Base-by-base conservation (phyloP, 108 stramenopile genomes). In the Conticribra weissflogii region DNA sequence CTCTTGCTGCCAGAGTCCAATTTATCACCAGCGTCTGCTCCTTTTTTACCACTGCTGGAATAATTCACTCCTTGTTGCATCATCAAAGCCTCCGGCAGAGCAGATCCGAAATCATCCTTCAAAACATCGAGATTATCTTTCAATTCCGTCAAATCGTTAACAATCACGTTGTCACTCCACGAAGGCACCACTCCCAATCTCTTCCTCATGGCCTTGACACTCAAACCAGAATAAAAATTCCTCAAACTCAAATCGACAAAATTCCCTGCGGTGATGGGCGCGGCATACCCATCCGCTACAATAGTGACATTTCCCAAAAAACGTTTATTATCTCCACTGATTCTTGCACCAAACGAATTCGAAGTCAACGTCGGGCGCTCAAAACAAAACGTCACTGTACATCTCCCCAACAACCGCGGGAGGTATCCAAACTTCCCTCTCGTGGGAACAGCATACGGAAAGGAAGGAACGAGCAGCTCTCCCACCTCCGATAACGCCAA, bases 261-360 rank as follows among this genome's bases (percentile, higher is more conserved):
- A 56, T 87, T 87, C 17, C 90, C 93, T 3, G 90, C 90, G 2
- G 93, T 88, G 19, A 94, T 89, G 15, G 93, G 93, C 27, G 93
- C 93, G 25, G 79, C 81, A 58, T 85, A 94, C 27, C 93, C 93
- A 67, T 94, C 93, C 1, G 93, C 93, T 3, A 91, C 63, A 51
- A 94, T 91, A 19, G 88, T 91, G 3, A 91, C 82, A 74, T 94
- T 88, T 22, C 93, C 93, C 31, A 94, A 64, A 44, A 81, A 45
- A 24, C 59, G 54, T 25, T 78, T 76, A 18, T 76, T 61, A 5
- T 54, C 69, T 19, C 70, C 70, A 18, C 59, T 55, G 17, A 59
- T 52, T 33, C 58, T 51, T 14, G 50, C 29, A 15, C 81, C 81
- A 59, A 73, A 73, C 23, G 62, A 48, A 5, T 52, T 52, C 23